Conservation (phyloP, 225 moss, liverwort and hornwort species). For the Sphagnum tenellum region DNA sequence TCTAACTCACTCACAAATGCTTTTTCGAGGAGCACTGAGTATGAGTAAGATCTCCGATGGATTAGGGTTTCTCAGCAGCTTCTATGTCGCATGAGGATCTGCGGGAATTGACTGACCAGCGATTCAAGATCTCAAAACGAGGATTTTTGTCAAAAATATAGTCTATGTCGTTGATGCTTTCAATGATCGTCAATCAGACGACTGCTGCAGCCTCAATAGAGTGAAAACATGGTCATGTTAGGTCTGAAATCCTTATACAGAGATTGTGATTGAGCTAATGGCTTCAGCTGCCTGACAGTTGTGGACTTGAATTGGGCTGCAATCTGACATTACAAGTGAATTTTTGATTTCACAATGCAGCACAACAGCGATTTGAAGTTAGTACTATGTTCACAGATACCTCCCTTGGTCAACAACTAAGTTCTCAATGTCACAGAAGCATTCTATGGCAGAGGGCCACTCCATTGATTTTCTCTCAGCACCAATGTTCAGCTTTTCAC, state of each 20-base stretch:
- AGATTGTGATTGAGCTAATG: no score
- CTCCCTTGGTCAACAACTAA: constrained; percentile 7
- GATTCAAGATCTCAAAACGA: background rate
- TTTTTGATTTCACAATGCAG: constrained; percentile 11
- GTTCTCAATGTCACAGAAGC: constrained; percentile 2
- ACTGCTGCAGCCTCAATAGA: no score
- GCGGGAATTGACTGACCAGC: no score
- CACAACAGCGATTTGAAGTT: constrained; percentile 12
- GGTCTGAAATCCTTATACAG: no score
- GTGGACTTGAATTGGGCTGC: no score
- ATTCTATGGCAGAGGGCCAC: background rate
- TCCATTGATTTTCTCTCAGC: constrained; percentile 6
- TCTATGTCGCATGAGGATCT: background rate
- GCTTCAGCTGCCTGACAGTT: no score
- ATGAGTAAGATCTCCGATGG: background rate
- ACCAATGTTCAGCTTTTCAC: background rate
- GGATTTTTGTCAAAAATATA: background rate
- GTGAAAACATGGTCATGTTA: no score
- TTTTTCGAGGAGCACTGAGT: background rate
- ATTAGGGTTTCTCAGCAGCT: background rate
- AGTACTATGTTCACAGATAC: constrained; percentile 1
- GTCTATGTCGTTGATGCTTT: background rate
- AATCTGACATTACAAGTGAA: no score
- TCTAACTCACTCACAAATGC: background rate
- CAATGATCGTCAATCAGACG: no score